Base-by-base conservation (phyloP, 805 yeast genomes). In the Saccharomycopsis sp. region DNA sequence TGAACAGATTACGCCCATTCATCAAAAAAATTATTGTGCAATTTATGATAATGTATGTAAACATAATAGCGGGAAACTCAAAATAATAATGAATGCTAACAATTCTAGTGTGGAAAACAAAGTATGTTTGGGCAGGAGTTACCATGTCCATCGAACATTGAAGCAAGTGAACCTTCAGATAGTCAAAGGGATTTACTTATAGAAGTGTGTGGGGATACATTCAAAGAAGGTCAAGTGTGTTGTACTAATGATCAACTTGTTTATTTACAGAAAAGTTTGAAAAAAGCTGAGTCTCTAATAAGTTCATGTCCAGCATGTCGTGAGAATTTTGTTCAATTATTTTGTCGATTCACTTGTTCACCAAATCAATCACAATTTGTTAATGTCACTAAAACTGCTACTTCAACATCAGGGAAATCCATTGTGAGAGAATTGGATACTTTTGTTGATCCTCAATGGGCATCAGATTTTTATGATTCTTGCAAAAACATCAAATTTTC, bases 261-360 rank as follows among this genome's bases (percentile, higher is more conserved):
- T 0, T 67, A 68, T 32, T 65, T 90, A 40, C 73, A 73, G 53
- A 64, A 69, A 29, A 81, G 80, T 54, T 60, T 84, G 45, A 75
- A 79, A 64, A 84, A 81, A 53, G 95, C 85, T 19, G 94, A 82
- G 51, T 77, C 85, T 1, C 60, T 86, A 46, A 81, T 89, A 40
- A 81, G 95, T 2, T 82, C 95, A 2, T 84, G 98, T 61, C 97
- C 97, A 2, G 97, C 98, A 0, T 90, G 98, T 60, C 69, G 75
- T 46, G 79, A 77, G 61, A 90, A 90, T 67, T 90, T 90, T 61
- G 77, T 77, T 56, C 84, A 82, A 55, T 68, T 89, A 53, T 87
- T 87, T 58, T 93, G 90, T 65, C 77, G 80, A 33, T 88, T 93
- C 62, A 83, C 96, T 1, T 90, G 98, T 62, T 84, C 96, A 2